Evolutionary conservation across 2,329 filamentous ascomycete genomes (phyloP), one percentile per base, ranked within the genome.

Genomic region (Exophiala bonariae): DNA sequence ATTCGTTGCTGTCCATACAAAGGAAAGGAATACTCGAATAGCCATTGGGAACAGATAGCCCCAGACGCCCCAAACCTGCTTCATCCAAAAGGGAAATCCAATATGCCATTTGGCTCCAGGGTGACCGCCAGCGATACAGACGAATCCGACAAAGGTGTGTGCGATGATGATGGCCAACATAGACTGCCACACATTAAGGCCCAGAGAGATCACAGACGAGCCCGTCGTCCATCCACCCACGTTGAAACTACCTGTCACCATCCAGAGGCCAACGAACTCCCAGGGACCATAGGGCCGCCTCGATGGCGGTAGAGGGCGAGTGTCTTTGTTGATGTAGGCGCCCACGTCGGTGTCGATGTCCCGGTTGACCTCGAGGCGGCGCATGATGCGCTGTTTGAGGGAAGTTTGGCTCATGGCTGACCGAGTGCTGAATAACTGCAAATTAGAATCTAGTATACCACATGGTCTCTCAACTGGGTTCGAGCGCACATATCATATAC

Each of bases 211-310:
- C 50, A 61, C 51, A 22, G 59, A 61, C 26, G 56, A 62, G 18
- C 59, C 63, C 22, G 53, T 61, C 35, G 60, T 60, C 62, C 59
- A 64, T 36, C 55, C 60, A 31, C 54, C 60, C 35, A 56, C 59
- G 44, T 60, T 61, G 33, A 58, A 72, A 47, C 32, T 38, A 19
- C 49, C 48, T 7, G 49, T 54, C 22, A 54, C 46, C 10, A 50
- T 44, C 51, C 51, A 51, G 13, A 54, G 48, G 16, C 41, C 40
- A 17, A 53, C 39, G 23, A 90, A 96, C 67, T 95, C 95, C 82
- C 86, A 89, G 22, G 86, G 73, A 14, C 83, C 83, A 90, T 91
- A 96, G 78, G 88, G 81, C 44, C 91, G 82, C 49, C 89, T 81
- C 54, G 81, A 82, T 13, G 82, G 83, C 64, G 95, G 89, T 41